Base-by-base conservation (phyloP, 2,329 filamentous ascomycete species). In the Parastagonospora nodorum region DNA sequence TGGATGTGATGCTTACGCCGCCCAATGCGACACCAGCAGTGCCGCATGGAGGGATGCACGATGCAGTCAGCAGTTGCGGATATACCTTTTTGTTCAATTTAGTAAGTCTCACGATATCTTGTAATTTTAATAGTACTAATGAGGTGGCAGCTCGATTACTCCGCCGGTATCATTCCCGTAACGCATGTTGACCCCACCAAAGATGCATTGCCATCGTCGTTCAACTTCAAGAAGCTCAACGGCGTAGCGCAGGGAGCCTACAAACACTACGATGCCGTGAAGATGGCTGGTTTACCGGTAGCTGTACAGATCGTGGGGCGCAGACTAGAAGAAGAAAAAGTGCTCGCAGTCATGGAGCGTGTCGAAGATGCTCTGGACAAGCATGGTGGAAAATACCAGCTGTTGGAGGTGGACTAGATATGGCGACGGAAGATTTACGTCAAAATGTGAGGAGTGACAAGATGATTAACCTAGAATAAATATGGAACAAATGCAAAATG, bases 1-100 rank as follows among this genome's bases (percentile, higher is more conserved):
- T 92, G 57, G 92, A 97, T 73, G 87, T 92, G 58, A 81, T 97
- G 59, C 75, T 97, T 30, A 86, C 88, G 8, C 88, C 89, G n/a
- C 91, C 88, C 0, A 96, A 97, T 71, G 91, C 92, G 0, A 96
- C 91, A 0, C 92, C 92, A 1, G 92, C 92, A 0, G 84, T 96
- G 3, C 92, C 92, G 1, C 92, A 96, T 69, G 84, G 87, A 40
- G 92, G 86, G 0, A 97, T 96, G 91, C 84, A 85, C 60, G 87
- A 93, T 63, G 90, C 90, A 2, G 86, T 94, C 38, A 89, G 88
- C 55, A 90, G 87, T 60, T 97, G 92, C 65, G 92, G 91, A 1
- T 97, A 97, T 68, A 97, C 92, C 0, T 96, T 97, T 70, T 75
- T 96, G 48, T 97, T 94, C 78, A 97, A 97, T 64, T 60, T 97